phyloP scores from a whole-genome alignment of 2,329 filamentous ascomycete genomes.

The Aspergillus sp. region DNA sequence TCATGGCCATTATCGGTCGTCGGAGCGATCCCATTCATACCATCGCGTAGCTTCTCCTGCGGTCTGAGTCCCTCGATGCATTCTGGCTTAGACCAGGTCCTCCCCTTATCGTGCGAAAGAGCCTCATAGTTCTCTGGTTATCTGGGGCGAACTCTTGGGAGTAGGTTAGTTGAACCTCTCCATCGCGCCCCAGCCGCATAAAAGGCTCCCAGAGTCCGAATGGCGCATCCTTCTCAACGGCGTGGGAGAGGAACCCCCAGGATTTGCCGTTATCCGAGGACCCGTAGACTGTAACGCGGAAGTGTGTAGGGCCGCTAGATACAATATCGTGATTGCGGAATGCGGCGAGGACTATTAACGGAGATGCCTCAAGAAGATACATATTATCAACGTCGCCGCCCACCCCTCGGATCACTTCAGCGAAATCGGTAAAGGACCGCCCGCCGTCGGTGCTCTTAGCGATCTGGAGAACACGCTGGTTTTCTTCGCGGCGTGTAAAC shows the following conservation, averaged over 20 bases:
- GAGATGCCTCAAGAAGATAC: conserved; percentile 35
- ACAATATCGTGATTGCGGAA: conserved; percentile 42
- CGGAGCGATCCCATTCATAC: conserved; percentile 37
- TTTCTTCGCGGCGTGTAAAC: conserved; percentile 35
- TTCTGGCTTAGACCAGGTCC: conserved; percentile 35
- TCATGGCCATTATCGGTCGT: conserved; percentile 23
- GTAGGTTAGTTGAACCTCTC: conserved; percentile 38
- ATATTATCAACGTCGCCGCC: conserved; percentile 42
- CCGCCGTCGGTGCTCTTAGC: conserved; percentile 38
- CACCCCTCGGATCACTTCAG: conserved; percentile 36
- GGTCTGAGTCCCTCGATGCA: conserved; percentile 36
- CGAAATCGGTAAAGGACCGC: conserved; percentile 30
- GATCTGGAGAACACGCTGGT: conserved; percentile 33
- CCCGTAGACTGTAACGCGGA: conserved; percentile 43
- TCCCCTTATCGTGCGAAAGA: conserved; percentile 36
- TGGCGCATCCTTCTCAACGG: conserved; percentile 30
- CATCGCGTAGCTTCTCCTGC: conserved; percentile 25
- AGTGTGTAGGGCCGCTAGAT: conserved; percentile 30
- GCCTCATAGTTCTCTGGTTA: conserved; percentile 44
- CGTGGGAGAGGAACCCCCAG: conserved; percentile 39
- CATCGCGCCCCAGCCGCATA: conserved; percentile 31
- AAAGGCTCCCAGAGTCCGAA: conserved; percentile 44
- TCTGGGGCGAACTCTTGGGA: conserved; percentile 39
- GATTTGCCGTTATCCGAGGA: conserved; percentile 35
- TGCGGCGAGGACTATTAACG: conserved; percentile 33